Evolutionary conservation across 768 basidiomycete genomes (phyloP).

Genomic region (Inosperma sp.): DNA sequence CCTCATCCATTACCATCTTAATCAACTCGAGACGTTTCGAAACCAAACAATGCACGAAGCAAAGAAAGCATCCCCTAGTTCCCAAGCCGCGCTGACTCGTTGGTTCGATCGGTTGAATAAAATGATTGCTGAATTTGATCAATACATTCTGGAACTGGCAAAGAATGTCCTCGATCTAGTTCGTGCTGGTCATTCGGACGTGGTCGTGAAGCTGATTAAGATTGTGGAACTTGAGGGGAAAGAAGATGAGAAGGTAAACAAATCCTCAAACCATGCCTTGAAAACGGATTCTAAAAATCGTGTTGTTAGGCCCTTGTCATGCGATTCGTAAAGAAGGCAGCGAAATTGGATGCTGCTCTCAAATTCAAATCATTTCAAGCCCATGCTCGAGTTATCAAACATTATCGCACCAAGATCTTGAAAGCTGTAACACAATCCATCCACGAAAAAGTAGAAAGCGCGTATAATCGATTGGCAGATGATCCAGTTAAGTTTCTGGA

Average conservation of each 20-base stretch:
- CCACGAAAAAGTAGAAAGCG: constrained; percentile 61
- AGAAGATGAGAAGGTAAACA: constrained; percentile 86
- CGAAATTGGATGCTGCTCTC: constrained; percentile 86
- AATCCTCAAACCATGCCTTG: neutral
- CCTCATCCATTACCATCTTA: constrained; percentile 85
- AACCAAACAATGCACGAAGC: constrained; percentile 95
- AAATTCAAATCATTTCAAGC: constrained; percentile 94
- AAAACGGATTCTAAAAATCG: constrained; percentile 6
- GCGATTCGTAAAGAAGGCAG: constrained; percentile 89
- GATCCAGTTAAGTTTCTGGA: constrained; percentile 74
- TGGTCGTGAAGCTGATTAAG: constrained; percentile 90
- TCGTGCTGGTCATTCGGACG: constrained; percentile 71
- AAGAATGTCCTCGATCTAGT: constrained; percentile 75
- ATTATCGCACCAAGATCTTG: constrained; percentile 87
- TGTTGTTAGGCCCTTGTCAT: constrained; percentile 78
- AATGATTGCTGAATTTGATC: constrained; percentile 79
- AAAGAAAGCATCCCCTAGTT: constrained; percentile 68
- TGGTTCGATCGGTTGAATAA: constrained; percentile 85
- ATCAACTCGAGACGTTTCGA: constrained; percentile 87
- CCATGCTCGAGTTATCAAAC: constrained; percentile 88
- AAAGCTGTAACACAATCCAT: constrained; percentile 79
- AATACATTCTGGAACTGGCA: constrained; percentile 74
- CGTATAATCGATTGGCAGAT: constrained; percentile 56
- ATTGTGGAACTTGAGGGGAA: constrained; percentile 89
- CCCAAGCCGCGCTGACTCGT: constrained; percentile 61